phyloP scores from a whole-genome alignment of 2,329 filamentous ascomycete species.

The Aureobasidium melanogenum region DNA sequence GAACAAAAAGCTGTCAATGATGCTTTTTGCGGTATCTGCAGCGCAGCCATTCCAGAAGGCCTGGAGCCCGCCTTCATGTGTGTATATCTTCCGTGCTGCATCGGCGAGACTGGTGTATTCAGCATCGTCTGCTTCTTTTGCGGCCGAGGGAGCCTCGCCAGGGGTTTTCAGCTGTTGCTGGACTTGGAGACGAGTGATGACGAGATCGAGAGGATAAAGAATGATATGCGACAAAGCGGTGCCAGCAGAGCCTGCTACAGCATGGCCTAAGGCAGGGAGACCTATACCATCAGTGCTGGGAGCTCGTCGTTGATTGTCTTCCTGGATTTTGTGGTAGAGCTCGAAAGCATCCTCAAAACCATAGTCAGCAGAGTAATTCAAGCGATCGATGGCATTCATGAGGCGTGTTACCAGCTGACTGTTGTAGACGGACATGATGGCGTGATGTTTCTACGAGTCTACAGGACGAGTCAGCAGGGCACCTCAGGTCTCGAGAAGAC shows the following conservation, averaged over 20 bases:
- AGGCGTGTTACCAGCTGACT: slow-evolving; percentile 21
- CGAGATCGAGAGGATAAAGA: slow-evolving; percentile 73
- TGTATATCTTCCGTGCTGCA: slow-evolving; percentile 62
- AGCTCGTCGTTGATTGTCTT: slow-evolving; percentile 14
- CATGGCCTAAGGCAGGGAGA: slow-evolving; percentile 71
- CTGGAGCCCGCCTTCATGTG: slow-evolving; percentile 56
- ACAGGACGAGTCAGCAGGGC: neutral
- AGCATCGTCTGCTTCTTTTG: slow-evolving; percentile 24
- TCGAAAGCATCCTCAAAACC: slow-evolving; percentile 23
- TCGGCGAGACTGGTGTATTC: slow-evolving; percentile 60
- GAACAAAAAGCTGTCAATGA: slow-evolving; percentile 71
- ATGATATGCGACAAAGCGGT: slow-evolving; percentile 69
- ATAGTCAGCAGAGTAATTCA: slow-evolving; percentile 19
- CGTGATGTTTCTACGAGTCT: neutral
- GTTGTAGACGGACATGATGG: slow-evolving; percentile 17
- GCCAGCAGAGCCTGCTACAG: slow-evolving; percentile 67
- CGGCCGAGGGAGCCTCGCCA: slow-evolving; percentile 24
- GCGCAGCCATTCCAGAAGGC: slow-evolving; percentile 53
- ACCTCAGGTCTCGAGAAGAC: neutral
- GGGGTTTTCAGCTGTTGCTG: slow-evolving; percentile 51
- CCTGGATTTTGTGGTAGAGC: slow-evolving; percentile 22
- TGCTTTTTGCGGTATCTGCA: slow-evolving; percentile 37
- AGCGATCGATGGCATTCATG: slow-evolving; percentile 13
- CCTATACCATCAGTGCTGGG: slow-evolving; percentile 29
- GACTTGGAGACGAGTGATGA: slow-evolving; percentile 74